phyloP scores from a whole-genome alignment of 2,329 filamentous ascomycete species.

The Ophiostoma angusticollis region DNA sequence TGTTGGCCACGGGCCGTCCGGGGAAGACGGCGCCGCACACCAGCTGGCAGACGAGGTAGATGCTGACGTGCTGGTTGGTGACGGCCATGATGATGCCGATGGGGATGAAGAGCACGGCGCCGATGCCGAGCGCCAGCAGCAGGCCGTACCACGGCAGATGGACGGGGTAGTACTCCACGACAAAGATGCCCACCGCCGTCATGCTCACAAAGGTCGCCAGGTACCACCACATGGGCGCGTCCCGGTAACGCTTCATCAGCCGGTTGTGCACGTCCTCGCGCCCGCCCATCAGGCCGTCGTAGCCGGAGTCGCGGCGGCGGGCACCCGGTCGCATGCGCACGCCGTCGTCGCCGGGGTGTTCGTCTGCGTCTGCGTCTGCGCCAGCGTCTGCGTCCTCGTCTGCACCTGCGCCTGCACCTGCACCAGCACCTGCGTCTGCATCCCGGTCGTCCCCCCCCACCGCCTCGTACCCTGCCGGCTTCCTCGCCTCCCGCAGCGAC shows the following conservation, averaged over 20 bases:
- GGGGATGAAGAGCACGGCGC: conserved; percentile 72
- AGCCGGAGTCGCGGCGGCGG: conserved; percentile 15
- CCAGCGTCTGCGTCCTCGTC: too few species aligned
- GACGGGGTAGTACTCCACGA: conserved; percentile 75
- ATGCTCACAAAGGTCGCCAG: conserved; percentile 61
- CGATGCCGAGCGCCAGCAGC: conserved; percentile 64
- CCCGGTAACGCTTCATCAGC: conserved; percentile 69
- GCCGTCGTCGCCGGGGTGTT: conserved; percentile 11
- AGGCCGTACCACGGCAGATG: conserved; percentile 81
- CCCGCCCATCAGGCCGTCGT: conserved; percentile 47
- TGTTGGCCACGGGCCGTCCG: conserved; percentile 76
- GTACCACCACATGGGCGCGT: conserved; percentile 76
- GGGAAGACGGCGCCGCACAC: conserved; percentile 74
- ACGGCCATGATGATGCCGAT: conserved; percentile 91
- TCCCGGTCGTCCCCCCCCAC: background rate
- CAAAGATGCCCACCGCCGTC: conserved; percentile 67
- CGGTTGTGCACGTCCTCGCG: conserved; percentile 75
- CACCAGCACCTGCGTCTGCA: too few species aligned
- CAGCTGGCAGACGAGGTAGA: conserved; percentile 76
- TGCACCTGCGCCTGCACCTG: too few species aligned
- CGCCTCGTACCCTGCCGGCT: too few species aligned
- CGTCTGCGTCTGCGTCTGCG: conserved; percentile 1
- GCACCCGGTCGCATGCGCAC: conserved; percentile 9
- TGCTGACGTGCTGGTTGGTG: conserved; percentile 77
- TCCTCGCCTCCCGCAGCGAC: conserved; percentile 47